These are phyloP conservation scores for Suillus clintonianus DNA, from an alignment of 768 basidiomycete genomes.

Conservation along the genomic window DNA sequence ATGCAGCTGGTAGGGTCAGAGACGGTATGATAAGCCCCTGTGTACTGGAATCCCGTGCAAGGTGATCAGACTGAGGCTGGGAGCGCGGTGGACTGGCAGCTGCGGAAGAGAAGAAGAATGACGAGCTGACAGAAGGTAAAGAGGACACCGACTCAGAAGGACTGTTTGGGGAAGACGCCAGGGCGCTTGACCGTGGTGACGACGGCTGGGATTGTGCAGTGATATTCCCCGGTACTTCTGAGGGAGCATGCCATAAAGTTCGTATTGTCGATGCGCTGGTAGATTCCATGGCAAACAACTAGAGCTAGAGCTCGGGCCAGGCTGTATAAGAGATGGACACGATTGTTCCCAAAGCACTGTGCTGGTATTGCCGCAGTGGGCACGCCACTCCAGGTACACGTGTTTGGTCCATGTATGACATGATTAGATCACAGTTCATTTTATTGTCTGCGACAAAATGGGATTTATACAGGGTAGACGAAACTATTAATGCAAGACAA, in stretches of 20 bases:
- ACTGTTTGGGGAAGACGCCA: constrained; percentile 63
- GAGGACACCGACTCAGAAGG: constrained; percentile 68
- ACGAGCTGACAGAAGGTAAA: constrained; percentile 70
- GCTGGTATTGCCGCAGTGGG: not conserved
- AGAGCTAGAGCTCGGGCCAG: not conserved
- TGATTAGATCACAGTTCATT: not conserved
- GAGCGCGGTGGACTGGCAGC: constrained; percentile 65
- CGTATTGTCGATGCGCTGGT: constrained; percentile 46
- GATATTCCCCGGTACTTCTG: constrained; percentile 13
- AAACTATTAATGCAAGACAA: not conserved
- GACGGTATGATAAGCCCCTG: constrained; percentile 72
- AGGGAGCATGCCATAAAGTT: constrained; percentile 28
- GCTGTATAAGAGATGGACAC: not conserved
- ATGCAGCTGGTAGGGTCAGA: constrained; percentile 58
- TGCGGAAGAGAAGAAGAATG: constrained; percentile 78
- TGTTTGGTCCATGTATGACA: constrained; percentile 26
- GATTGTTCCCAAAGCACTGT: not conserved
- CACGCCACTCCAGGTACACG: constrained; percentile 25
- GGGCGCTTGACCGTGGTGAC: constrained; percentile 49
- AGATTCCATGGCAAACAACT: constrained; percentile 25
- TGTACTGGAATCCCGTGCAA: constrained; percentile 35
- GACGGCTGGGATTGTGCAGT: constrained; percentile 40
- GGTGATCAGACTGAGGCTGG: constrained; percentile 42
- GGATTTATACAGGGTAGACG: not conserved
- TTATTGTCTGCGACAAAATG: not conserved